Evolutionary conservation across 2,329 filamentous ascomycete genomes (phyloP), one percentile per base, ranked within the genome.

Genomic region (Xylariales sp.): DNA sequence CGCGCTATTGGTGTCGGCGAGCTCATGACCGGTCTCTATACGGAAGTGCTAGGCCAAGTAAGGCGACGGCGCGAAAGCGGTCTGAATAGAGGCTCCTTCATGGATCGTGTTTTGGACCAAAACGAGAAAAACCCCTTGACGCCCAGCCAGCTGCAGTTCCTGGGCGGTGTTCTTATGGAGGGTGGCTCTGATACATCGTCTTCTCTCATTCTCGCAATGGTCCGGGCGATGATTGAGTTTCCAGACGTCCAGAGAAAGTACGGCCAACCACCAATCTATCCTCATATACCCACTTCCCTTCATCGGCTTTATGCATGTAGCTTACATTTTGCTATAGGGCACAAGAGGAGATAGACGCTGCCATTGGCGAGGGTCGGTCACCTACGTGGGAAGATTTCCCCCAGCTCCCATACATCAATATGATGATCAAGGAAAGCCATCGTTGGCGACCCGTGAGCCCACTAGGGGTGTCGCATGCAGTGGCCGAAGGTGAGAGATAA

Each of bases 161-260:
- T 83, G 3, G 57, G 72, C n/a, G 75, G 74, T 1, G 58, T 62
- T 1, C 62, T 70, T 3, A 77, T 79, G 57, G 78, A 80, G 71
- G 80, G 76, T 18, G 80, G 81, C 7, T 75, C 77, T 1, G 79
- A 80, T 59, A 81, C 80, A 0, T 75, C 77, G 3, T 75, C 77
- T 3, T 75, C 75, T 1, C 74, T 79, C 14, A 76, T 82, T 32
- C 74, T 79, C 5, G 74, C 78, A 1, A 79, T 81, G 59, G 74
- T 82, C 41, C 76, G 77, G 41, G 83, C 82, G 5, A 83, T 86
- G 79, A 78, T 77, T 7, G 69, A 83, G 43, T 79, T 79, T 55
- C 79, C 78, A 0, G 70, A 81, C 2, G 78, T 82, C 1, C 79
- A 81, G 28, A 65, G 34, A 32, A 58, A 48, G 62, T 65, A 12